Conservation (phyloP, 2,329 filamentous ascomycete species). For the Apiospora hydei region DNA sequence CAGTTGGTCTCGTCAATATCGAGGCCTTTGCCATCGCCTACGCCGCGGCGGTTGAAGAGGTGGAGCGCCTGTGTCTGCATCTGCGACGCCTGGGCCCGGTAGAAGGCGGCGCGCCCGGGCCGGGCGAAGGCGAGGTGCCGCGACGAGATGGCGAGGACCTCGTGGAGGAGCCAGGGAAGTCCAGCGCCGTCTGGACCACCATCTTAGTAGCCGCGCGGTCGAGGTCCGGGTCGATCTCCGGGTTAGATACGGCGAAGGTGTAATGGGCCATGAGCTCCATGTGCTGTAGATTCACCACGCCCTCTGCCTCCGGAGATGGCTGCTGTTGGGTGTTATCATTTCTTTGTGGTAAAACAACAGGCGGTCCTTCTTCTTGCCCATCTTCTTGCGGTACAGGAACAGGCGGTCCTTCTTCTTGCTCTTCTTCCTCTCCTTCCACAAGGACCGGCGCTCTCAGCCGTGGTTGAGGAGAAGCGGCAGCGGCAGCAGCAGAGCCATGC, state of each 20-base stretch:
- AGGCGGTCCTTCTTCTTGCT: neutral
- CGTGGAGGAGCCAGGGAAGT: constrained; percentile 45
- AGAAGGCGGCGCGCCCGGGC: neutral
- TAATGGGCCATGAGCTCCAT: constrained; percentile 46
- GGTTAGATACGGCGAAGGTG: constrained; percentile 38
- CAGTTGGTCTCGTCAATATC: constrained; percentile 39
- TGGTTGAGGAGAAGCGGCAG: neutral
- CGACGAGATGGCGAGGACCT: constrained; percentile 46
- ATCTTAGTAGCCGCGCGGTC: constrained; percentile 29
- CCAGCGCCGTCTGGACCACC: constrained; percentile 35
- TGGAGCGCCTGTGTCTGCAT: constrained; percentile 44
- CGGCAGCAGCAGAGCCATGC: neutral
- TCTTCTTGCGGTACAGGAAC: too few species aligned
- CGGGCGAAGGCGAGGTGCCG: constrained; percentile 39
- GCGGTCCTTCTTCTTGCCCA: neutral
- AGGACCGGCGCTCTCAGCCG: neutral
- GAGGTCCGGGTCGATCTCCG: constrained; percentile 30
- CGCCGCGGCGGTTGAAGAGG: constrained; percentile 39
- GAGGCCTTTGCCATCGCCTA: neutral
- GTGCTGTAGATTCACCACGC: constrained; percentile 42
- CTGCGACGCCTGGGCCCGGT: constrained; percentile 30
- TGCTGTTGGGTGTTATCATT: neutral
- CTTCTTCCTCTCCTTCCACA: neutral
- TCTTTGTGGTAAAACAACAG: neutral
- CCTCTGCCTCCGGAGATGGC: neutral